Evolutionary conservation across 805 yeast genomes (phyloP), one percentile per base, ranked within the genome.

Genomic region (Blastobotrys mokoenaii): DNA sequence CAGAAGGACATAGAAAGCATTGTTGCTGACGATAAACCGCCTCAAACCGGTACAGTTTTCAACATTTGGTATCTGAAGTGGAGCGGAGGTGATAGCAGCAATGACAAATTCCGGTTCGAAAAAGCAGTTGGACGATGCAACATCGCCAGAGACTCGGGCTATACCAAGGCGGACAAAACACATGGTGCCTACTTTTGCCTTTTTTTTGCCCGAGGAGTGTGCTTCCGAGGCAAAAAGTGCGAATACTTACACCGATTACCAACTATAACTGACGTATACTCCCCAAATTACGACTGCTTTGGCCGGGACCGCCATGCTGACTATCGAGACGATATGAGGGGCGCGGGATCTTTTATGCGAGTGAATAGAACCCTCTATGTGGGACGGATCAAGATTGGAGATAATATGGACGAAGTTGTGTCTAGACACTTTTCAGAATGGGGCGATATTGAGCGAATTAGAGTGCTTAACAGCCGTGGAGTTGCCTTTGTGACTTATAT

Each of bases 311-410:
- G 84, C 61, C 82, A 82, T 51, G 70, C 83, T 1, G 83, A 79
- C 40, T 86, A 85, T 56, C 68, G 88, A 53, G 96, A 90, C 52
- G 97, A 90, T 63, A 88, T 88, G 96, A 79, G 83, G 25, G 98
- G 98, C 30, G 82, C 88, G 2, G 98, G 97, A 0, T 79, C 86
- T 18, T 80, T 90, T 59, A 71, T 74, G 53, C 66, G 70, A 32
- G 68, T 69, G n/a, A 89, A 88, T 59, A 65, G 79, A 44, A 87
- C 96, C 0, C 61, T 90, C 1, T 89, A 82, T 58, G 75, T 90
- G 2, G 93, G 94, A 10, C 61, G 68, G 33, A 77, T 77, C 51
- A 70, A 60, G 15, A 74, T 62, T 34, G 62, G 68, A 57, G 72
- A 55, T 46, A 70, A 61, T 41, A 65, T 67, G 47, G 76, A 69